These are phyloP conservation scores for Rhizopogon vesiculosus DNA, from an alignment of 768 basidiomycete species.

Conservation along the genomic window DNA sequence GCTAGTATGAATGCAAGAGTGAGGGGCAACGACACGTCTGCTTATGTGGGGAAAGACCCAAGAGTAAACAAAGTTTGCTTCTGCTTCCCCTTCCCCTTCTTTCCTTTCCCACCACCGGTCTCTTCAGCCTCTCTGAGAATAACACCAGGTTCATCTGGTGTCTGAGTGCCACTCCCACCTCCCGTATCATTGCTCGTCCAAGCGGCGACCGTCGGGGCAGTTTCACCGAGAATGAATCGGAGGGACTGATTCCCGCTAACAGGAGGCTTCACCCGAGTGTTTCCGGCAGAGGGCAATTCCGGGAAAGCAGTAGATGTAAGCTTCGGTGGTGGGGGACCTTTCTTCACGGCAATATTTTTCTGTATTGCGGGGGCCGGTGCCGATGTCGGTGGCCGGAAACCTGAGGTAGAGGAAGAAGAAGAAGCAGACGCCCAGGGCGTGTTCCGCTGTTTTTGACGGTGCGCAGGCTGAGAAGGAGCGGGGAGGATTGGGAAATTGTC, in stretches of 20 bases:
- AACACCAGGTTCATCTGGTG: constrained; percentile 5
- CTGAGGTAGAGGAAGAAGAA: constrained; percentile 14
- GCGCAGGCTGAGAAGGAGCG: constrained; percentile 12
- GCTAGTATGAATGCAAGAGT: background rate
- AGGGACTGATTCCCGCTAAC: constrained; percentile 64
- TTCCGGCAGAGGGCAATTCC: constrained; percentile 49
- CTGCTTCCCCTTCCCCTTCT: constrained; percentile 78
- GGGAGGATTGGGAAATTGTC: constrained; percentile 29
- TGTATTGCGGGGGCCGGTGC: constrained; percentile 10
- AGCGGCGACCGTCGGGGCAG: constrained; percentile 27
- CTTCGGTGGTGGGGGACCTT: constrained; percentile 28
- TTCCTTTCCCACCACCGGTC: constrained; percentile 39
- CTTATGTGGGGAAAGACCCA: constrained; percentile 41
- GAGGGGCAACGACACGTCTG: background rate
- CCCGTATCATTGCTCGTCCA: constrained; percentile 26
- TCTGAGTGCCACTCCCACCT: constrained; percentile 6
- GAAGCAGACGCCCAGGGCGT: constrained; percentile 56
- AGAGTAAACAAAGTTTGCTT: constrained; percentile 81
- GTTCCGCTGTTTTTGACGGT: constrained; percentile 43
- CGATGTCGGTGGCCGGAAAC: constrained; percentile 17
- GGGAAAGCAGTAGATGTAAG: constrained; percentile 63
- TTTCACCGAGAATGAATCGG: constrained; percentile 59
- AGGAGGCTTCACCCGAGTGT: constrained; percentile 36
- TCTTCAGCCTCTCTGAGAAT: constrained; percentile 7
- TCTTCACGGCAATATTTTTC: background rate